Conservation (phyloP, 2,329 filamentous ascomycete genomes). For the Taxawa tesnikishii region DNA sequence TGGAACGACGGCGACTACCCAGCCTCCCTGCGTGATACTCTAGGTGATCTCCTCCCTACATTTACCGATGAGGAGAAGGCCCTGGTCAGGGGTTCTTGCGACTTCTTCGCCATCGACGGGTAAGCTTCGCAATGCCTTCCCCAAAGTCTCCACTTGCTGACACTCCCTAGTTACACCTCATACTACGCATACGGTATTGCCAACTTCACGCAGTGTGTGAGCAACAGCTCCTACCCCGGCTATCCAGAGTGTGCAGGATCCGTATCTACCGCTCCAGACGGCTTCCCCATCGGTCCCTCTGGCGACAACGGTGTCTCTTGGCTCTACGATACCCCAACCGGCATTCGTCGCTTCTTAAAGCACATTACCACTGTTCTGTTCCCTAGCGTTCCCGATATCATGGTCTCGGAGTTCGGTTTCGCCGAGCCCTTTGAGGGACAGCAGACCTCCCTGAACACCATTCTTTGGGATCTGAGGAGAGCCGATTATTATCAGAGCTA, state of each 20-base stretch:
- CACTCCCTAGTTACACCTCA: constrained; percentile 49
- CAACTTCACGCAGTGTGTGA: constrained; percentile 25
- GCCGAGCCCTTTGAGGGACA: constrained; percentile 19
- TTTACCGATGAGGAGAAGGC: constrained; percentile 21
- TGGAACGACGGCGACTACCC: constrained; percentile 35
- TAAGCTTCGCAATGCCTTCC: no score
- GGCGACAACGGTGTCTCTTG: constrained; percentile 21
- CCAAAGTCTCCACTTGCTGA: no score
- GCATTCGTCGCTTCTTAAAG: constrained; percentile 20
- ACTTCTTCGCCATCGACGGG: constrained; percentile 36
- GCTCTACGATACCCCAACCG: constrained; percentile 22
- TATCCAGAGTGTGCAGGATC: constrained; percentile 29
- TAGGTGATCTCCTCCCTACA: constrained; percentile 17
- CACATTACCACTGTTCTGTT: constrained; percentile 25
- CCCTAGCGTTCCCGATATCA: constrained; percentile 28
- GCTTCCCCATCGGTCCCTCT: constrained; percentile 32
- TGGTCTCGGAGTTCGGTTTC: constrained; percentile 25
- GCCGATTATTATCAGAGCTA: constrained; percentile 21
- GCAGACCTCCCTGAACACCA: constrained; percentile 14
- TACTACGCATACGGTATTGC: constrained; percentile 40
- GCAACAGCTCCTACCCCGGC: constrained; percentile 25
- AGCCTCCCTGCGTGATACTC: constrained; percentile 21
- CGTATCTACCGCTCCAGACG: constrained; percentile 20
- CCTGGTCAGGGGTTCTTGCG: constrained; percentile 17
- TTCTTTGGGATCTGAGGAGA: constrained; percentile 17